A percentile compares a stretch with the other conserved stretches of the same genome.
These are phyloP conservation scores for Torulaspora delbrueckii DNA, from an alignment of 805 yeast genomes.

Conservation along the genomic window DNA sequence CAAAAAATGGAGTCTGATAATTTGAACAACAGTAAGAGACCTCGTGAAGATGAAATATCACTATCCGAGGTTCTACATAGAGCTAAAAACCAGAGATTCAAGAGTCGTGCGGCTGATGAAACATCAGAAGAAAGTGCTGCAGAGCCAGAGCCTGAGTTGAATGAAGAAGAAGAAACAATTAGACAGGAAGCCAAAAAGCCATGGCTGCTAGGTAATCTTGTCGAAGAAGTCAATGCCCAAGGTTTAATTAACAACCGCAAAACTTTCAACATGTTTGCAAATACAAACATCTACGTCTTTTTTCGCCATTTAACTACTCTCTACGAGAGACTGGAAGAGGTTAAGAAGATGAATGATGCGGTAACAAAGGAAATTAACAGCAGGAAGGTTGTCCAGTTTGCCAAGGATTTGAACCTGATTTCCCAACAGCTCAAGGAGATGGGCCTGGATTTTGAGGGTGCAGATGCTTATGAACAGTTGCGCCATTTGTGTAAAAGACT, in stretches of 20 bases:
- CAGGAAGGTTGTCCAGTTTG: constrained; percentile 67
- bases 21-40: constrained; percentile 32
- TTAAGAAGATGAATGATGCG: constrained; percentile 63
- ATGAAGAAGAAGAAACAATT: constrained; percentile 34
- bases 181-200: constrained; percentile 32
- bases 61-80: constrained; percentile 26
- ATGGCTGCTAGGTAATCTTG: constrained; percentile 34
- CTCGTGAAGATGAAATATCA: constrained; percentile 23
- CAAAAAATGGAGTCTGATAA: constrained; percentile 17
- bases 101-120: constrained; percentile 14
- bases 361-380: constrained; percentile 68
- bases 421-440: constrained; percentile 76
- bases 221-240: constrained; percentile 31
- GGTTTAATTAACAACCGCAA: constrained; percentile 40
- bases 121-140: constrained; percentile 14
- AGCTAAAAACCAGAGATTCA: constrained; percentile 40
- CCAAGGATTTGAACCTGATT: constrained; percentile 76
- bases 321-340: constrained; percentile 73
- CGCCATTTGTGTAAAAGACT: constrained; percentile 65
- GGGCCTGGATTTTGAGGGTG: constrained; percentile 68
- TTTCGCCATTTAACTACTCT: constrained; percentile 79
- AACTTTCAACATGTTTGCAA: constrained; percentile 75
- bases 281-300: constrained; percentile 83
- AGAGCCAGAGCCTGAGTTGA: constrained; percentile 31
- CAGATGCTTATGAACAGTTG: constrained; percentile 73